Evolutionary conservation across 257 asterid species (phyloP).

Genomic region (Ophiorrhiza pumila): DNA sequence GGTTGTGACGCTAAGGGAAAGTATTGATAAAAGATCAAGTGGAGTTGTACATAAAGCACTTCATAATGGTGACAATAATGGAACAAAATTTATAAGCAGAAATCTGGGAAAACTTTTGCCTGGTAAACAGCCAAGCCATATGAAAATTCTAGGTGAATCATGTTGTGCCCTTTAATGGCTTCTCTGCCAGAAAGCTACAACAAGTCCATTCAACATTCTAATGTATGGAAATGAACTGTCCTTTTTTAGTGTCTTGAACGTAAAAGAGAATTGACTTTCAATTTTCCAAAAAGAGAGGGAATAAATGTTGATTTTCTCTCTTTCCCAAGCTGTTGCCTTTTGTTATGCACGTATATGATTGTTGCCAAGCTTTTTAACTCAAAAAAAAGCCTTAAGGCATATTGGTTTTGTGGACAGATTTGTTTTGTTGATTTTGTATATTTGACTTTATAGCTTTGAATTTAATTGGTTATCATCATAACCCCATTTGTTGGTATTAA

Average conservation of each 20-base stretch:
- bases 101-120: not conserved
- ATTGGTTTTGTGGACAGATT: too few relatives aligned
- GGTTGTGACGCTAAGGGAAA: slow-evolving; percentile 10
- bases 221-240: slow-evolving; percentile 3
- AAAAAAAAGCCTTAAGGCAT: too few relatives aligned
- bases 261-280: not conserved
- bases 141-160: not conserved
- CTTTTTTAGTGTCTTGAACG: not conserved
- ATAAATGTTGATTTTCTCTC: not conserved
- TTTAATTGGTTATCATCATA: too few relatives aligned
- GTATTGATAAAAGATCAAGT: slow-evolving; percentile 3
- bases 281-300: not conserved
- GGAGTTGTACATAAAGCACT: slow-evolving; percentile 19
- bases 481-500: too few relatives aligned
- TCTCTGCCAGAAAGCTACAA: slow-evolving; percentile 14
- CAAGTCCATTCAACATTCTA: slow-evolving; percentile 1
- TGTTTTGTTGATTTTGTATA: too few relatives aligned
- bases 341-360: not conserved
- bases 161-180: slow-evolving; percentile 5
- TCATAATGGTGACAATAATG: not conserved
- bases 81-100: not conserved
- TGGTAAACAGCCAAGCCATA: slow-evolving; percentile 2
- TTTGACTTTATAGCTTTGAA: too few relatives aligned
- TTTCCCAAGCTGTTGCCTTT: not conserved
- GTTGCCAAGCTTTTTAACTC: not conserved